A percentile compares a stretch with the other conserved stretches of the same genome.
Evolutionary conservation across 768 basidiomycete species (phyloP).

Genomic region (Macrolepiota albuminosa): DNA sequence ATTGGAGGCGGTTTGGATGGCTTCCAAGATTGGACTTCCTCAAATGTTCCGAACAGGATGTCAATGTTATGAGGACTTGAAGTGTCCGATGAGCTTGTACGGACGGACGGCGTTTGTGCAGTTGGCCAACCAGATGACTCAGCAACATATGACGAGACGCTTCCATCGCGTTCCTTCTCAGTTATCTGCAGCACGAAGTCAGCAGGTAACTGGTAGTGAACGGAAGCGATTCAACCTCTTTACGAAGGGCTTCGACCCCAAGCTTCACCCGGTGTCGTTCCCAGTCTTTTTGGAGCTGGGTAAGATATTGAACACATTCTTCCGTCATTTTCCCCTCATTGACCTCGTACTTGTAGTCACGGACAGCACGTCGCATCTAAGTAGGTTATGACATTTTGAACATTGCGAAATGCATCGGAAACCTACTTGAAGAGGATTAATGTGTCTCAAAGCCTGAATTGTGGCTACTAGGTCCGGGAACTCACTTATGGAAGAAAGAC

Average conservation of each 20-base stretch:
- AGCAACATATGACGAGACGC: conserved; percentile 42
- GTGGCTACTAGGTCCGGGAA: conserved; percentile 87
- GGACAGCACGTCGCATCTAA: conserved; percentile 86
- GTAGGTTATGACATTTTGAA: conserved; percentile 5
- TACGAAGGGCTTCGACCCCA: conserved; percentile 79
- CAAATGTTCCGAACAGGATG: conserved; percentile 66
- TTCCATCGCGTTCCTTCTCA: conserved; percentile 63
- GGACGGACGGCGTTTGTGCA: conserved; percentile 30
- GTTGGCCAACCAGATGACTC: conserved; percentile 30
- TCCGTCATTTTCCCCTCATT: conserved; percentile 91
- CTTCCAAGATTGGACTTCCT: conserved; percentile 68
- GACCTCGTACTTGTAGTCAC: conserved; percentile 92
- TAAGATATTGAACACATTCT: conserved; percentile 91
- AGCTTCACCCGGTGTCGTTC: conserved; percentile 85
- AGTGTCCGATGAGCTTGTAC: conserved; percentile 30
- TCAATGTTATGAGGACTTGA: conserved; percentile 60
- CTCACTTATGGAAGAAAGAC: conserved; percentile 80
- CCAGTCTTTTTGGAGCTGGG: conserved; percentile 97
- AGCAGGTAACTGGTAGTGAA: not conserved
- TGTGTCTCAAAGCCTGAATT: conserved; percentile 77
- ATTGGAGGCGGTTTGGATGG: conserved; percentile 75
- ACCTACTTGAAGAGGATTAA: conserved; percentile 87
- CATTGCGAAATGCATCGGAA: not conserved
- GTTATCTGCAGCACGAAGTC: conserved; percentile 43
- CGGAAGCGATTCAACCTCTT: conserved; percentile 51